These are phyloP conservation scores for Kalaharituber pfeilii DNA, from an alignment of 2,329 filamentous ascomycete species.

Conservation along the genomic window DNA sequence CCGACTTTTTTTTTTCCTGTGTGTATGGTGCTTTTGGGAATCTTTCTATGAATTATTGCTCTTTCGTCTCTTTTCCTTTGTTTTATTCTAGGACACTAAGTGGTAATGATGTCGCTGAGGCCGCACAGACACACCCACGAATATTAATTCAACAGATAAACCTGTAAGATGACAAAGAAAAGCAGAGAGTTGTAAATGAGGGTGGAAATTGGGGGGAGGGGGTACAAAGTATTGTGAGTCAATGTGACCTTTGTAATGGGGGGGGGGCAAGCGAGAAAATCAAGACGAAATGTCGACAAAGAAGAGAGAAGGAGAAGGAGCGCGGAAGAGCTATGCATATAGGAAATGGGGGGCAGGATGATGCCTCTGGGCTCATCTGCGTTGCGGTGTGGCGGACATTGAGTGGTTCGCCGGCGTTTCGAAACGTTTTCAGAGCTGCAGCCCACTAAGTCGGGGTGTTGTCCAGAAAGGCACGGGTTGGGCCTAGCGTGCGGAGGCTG, in stretches of 20 bases:
- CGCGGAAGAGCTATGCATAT: background rate
- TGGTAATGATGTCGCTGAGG: too few species aligned
- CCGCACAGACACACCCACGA: too few species aligned
- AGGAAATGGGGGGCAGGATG: background rate
- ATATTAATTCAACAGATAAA: too few species aligned
- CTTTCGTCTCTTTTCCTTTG: background rate
- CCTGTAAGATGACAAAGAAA: too few species aligned
- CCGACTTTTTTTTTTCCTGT: background rate
- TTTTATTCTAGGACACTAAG: background rate
- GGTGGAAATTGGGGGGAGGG: too few species aligned
- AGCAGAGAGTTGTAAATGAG: too few species aligned
- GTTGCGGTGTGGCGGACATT: conserved; percentile 1
- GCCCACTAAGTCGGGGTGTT: background rate
- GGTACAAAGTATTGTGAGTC: too few species aligned
- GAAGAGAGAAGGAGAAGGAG: background rate
- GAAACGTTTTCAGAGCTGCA: background rate
- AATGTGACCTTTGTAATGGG: too few species aligned
- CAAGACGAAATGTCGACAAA: too few species aligned
- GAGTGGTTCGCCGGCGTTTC: conserved; percentile 1
- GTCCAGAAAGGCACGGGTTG: background rate
- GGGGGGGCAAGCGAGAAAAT: too few species aligned
- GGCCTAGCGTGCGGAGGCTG: background rate
- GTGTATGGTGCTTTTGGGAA: background rate
- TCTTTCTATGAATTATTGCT: background rate
- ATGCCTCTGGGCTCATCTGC: background rate